Evolutionary conservation across 306 rosid species (phyloP), one percentile per base, ranked within the genome.

Genomic region (Prunus padus): DNA sequence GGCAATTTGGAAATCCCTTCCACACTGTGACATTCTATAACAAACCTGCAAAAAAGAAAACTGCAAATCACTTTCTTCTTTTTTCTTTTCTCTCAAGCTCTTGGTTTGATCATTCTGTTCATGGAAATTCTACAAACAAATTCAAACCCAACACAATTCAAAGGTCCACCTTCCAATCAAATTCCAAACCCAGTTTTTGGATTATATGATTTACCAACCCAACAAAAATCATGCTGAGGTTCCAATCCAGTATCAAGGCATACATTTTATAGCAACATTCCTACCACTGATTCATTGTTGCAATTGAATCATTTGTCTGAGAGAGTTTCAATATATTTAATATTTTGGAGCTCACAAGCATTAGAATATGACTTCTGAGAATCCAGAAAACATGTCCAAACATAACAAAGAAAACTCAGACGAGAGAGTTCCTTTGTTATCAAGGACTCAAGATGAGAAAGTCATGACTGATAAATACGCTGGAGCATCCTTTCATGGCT

Each of bases 401-500:
- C 79, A 49, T 26, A 65, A 50, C 42, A 46, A 62, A 7, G 12
- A 26, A 52, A 11, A 5, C 20, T 75, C 40, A 11, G 76, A 64
- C 44, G 80, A 51, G 73, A 69, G 77, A 68, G 42, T 78, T 42
- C 85, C 82, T 55, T 75, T 85, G 76, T 76, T 85, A 51, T 75
- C 77, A 19, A 71, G 11, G 16, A 65, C 59, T 22, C 60, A 51
- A 70, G 63, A 62, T 37, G 75, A 71, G n/a, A 75, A 70, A 14
- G 65, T 51, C 44, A 25, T 4, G 59, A 46, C 11, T 26, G 84
- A 82, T 26, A 96, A 86, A 33, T 83, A 87, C 52, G 77, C 84
- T 13, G 82, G 88, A 55, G 86, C 84, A 37, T 85, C 86, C 8
- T 76, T 82, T 14, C 59, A 47, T 50, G 84, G 86, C 14, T 78